Evolutionary conservation across 2,329 filamentous ascomycete genomes (phyloP).

Genomic region (Amylocarpus encephaloides): DNA sequence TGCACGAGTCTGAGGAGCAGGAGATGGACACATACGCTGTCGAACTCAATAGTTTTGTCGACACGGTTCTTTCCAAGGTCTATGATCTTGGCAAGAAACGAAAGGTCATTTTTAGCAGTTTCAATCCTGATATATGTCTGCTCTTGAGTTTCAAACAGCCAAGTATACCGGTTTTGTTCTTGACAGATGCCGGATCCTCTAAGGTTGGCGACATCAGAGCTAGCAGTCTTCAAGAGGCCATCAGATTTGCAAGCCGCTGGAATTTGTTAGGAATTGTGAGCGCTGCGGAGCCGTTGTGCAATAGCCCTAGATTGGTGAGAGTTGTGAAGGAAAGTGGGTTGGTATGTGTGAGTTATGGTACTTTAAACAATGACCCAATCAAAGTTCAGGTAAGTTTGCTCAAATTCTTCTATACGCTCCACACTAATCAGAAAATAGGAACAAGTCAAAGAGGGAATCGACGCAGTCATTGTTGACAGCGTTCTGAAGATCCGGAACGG

Average conservation of each 20-base stretch:
- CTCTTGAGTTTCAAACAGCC: slow-evolving; percentile 95
- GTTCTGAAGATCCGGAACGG: slow-evolving; percentile 90
- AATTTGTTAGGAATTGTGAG: slow-evolving; percentile 88
- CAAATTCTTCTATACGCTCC: neutral
- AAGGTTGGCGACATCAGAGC: slow-evolving; percentile 84
- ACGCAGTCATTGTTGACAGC: slow-evolving; percentile 94
- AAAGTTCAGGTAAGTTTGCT: slow-evolving; percentile 68
- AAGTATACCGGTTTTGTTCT: slow-evolving; percentile 89
- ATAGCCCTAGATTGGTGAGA: slow-evolving; percentile 79
- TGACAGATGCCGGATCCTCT: slow-evolving; percentile 80
- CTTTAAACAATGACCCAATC: slow-evolving; percentile 76
- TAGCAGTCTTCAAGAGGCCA: slow-evolving; percentile 86
- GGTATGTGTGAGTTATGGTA: slow-evolving; percentile 93
- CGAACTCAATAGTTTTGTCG: slow-evolving; percentile 93
- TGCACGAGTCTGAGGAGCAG: slow-evolving; percentile 88
- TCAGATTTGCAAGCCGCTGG: slow-evolving; percentile 92
- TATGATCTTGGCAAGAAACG: slow-evolving; percentile 76
- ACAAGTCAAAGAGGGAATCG: slow-evolving; percentile 92
- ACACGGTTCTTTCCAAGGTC: slow-evolving; percentile 83
- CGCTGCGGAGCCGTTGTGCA: slow-evolving; percentile 80
- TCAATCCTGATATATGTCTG: slow-evolving; percentile 95
- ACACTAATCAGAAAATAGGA: slow-evolving; percentile 16
- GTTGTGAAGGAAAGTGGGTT: slow-evolving; percentile 92
- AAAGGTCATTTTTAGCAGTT: slow-evolving; percentile 96
- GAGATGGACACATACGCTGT: slow-evolving; percentile 96